Evolutionary conservation across 768 basidiomycete genomes (phyloP).

Genomic region (Nevesoporus exiguus): DNA sequence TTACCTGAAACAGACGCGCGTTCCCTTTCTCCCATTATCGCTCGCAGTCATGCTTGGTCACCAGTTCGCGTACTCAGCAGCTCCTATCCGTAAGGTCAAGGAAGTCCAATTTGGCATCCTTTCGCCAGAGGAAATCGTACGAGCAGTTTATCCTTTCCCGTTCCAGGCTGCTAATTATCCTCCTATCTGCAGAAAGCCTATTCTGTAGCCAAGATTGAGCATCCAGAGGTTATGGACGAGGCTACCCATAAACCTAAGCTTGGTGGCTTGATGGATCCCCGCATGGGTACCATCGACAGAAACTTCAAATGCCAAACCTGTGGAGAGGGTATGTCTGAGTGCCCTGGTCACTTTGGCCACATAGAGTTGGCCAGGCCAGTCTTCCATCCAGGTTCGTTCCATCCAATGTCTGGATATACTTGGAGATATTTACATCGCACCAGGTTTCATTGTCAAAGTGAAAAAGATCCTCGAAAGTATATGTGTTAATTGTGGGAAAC

Average conservation of each 20-base stretch:
- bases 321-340: conserved; percentile 99
- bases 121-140: conserved; percentile 96
- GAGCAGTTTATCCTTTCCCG: conserved; percentile 2
- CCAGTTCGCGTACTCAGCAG: conserved; percentile 89
- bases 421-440: not conserved
- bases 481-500: conserved; percentile 97
- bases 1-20: conserved; percentile 16
- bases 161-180: conserved; percentile 8
- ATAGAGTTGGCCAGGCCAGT: conserved; percentile 97
- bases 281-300: conserved; percentile 96
- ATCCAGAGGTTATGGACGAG: conserved; percentile 99
- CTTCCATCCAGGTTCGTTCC: conserved; percentile 83
- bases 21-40: conserved; percentile 1
- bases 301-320: conserved; percentile 99
- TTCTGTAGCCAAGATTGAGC: conserved; percentile 97
- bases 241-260: conserved; percentile 83
- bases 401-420: not conserved
- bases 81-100: conserved; percentile 91
- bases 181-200: conserved; percentile 80
- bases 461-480: conserved; percentile 99
- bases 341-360: conserved; percentile 98
- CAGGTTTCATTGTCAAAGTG: conserved; percentile 95
- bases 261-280: conserved; percentile 95
- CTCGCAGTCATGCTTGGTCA: conserved; percentile 69
- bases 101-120: conserved; percentile 99